Conservation (phyloP, 192 early-diverging fungal species). For the Obelidium mucronatum region DNA sequence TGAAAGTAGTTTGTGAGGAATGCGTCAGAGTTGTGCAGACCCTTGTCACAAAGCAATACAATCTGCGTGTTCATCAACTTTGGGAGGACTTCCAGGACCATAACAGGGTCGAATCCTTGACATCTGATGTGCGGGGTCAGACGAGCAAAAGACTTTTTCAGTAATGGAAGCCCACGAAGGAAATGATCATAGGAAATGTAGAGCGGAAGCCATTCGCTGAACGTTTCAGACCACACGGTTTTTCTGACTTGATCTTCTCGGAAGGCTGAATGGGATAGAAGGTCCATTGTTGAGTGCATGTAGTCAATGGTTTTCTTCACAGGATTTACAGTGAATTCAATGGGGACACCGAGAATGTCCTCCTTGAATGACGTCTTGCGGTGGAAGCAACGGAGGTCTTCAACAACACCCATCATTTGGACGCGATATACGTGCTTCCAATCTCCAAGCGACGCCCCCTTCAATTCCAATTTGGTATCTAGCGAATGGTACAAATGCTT, state of each 20-base stretch:
- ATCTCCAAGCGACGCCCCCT: slow-evolving; percentile 12
- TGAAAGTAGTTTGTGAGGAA: slow-evolving; percentile 43
- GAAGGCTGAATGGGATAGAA: slow-evolving; percentile 35
- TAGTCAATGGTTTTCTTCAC: slow-evolving; percentile 43
- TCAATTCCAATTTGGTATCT: slow-evolving; percentile 16
- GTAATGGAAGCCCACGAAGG: slow-evolving; percentile 25
- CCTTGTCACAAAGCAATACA: slow-evolving; percentile 44
- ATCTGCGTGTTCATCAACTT: slow-evolving; percentile 51
- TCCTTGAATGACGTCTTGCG: slow-evolving; percentile 39
- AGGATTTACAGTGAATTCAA: slow-evolving; percentile 47
- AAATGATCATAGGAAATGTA: slow-evolving; percentile 45
- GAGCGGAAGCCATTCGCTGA: slow-evolving; percentile 40
- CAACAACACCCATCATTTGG: slow-evolving; percentile 35
- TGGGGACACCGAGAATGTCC: slow-evolving; percentile 43
- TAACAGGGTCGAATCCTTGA: slow-evolving; percentile 37
- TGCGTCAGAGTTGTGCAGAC: slow-evolving; percentile 31
- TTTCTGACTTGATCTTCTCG: slow-evolving; percentile 35
- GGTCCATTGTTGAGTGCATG: slow-evolving; percentile 34
- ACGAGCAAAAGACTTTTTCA: slow-evolving; percentile 32
- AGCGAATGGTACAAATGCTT: slow-evolving; percentile 20
- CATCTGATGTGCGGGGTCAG: slow-evolving; percentile 35
- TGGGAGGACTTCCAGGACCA: slow-evolving; percentile 41
- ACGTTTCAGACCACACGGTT: slow-evolving; percentile 41
- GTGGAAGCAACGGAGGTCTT: slow-evolving; percentile 41
- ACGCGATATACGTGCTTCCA: slow-evolving; percentile 34